Percentiles rank a stretch among this genome's conserved stretches.
Evolutionary conservation across 345 rosid genomes (phyloP).

Genomic region (Murraya paniculata): DNA sequence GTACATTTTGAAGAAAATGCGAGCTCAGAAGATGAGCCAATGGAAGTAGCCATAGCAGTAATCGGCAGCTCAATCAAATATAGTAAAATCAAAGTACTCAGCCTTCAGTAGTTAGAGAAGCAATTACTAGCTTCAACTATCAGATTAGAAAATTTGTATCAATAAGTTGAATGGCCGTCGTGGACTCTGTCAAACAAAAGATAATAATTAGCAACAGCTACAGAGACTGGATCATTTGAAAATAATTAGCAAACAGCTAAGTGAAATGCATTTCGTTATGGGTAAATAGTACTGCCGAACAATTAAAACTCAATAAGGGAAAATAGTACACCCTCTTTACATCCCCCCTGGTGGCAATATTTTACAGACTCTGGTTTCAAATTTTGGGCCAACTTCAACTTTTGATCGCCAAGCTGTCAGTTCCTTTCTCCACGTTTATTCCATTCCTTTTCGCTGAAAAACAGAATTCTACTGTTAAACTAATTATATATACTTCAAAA

Average conservation of each 20-base stretch:
- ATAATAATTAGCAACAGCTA: too few species aligned
- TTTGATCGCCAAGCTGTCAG: constrained; percentile 67
- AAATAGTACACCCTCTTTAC: too few species aligned
- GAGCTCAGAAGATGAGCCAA: constrained; percentile 1
- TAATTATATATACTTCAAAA: constrained; percentile 2
- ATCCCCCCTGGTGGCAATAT: constrained; percentile 77
- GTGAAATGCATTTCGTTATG: neutral
- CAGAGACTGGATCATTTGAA: constrained; percentile 72
- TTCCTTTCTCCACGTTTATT: constrained; percentile 73
- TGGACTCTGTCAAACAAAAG: constrained; percentile 55
- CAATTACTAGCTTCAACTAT: neutral
- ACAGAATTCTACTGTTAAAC: constrained; percentile 12
- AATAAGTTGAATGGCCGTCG: constrained; percentile 22
- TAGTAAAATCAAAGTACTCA: neutral
- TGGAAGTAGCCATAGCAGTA: neutral
- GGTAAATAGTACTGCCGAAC: neutral
- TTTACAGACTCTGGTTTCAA: constrained; percentile 52
- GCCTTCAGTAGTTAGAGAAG: neutral
- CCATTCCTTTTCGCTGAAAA: constrained; percentile 53
- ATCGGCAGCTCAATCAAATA: neutral
- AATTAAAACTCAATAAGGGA: constrained; percentile 3
- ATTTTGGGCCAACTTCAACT: constrained; percentile 65
- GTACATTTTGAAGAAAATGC: too few species aligned
- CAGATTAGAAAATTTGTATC: neutral
- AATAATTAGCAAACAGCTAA: constrained; percentile 14